Evolutionary conservation across 805 yeast species (phyloP), one percentile per base, ranked within the genome.

Genomic region (Candida piceae): DNA sequence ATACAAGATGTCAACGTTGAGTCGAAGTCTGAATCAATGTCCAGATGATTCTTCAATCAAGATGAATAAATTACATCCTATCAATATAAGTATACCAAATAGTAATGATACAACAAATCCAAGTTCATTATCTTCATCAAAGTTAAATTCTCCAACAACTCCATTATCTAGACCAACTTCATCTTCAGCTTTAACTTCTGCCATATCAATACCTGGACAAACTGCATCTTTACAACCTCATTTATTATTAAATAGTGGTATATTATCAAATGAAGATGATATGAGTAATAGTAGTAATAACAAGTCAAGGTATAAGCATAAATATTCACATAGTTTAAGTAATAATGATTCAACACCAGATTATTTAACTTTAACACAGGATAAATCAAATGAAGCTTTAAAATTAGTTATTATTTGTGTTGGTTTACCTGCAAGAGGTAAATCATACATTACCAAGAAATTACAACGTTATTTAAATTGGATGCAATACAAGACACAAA

Each of bases 351-450:
- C 7, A 15, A 26, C 29, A 7, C 29, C 29, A 10, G 29, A 26
- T 26, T 26, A 26, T 15, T 26, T 26, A n/a, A n/a, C 29, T 15
- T 40, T 26, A 26, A 13, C 29, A 10, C 9, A 38, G 12, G 39
- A 38, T 9, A 41, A 35, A 21, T 46, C 53, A 13, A 49, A 40
- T 35, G 58, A 53, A 39, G 42, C 48, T 7, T 36, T 61, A 33
- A 80, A 78, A 55, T 69, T 80, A 54, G 80, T 82, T 16, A 72
- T 83, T 37, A 78, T 83, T 9, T 69, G 84, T 62, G 84, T 83
- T 9, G 90, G 90, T 0, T 62, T 83, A 23, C 90, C 90, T 1
- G 90, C 90, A 1, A 63, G 83, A 34, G 90, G 90, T 7, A 83
- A 83, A 55, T 78, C 85, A 2, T 79, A 84, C 42, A 73, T 82